These are phyloP conservation scores for Populus nigra DNA, from an alignment of 345 rosid genomes.

Conservation along the genomic window DNA sequence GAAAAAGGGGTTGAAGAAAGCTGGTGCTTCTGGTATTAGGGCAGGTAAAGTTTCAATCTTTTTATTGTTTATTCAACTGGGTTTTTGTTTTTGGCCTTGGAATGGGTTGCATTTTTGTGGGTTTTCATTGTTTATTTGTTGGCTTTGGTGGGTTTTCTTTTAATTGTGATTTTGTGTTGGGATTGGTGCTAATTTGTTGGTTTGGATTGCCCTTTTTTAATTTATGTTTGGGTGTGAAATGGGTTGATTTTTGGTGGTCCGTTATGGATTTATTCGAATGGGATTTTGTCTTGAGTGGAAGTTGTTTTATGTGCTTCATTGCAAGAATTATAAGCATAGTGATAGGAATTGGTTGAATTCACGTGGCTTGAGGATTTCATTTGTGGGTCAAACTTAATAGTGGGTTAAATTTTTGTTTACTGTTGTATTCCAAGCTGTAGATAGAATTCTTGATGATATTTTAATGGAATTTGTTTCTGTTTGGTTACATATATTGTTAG, in stretches of 20 bases:
- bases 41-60: slow-evolving; percentile 48
- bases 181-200: not conserved
- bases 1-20: slow-evolving; percentile 84
- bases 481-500: not conserved
- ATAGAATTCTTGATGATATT: not conserved
- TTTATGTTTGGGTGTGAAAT: not conserved
- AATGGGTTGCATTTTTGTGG: not conserved
- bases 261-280: not conserved
- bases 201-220: not conserved
- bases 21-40: slow-evolving; percentile 62
- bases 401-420: not conserved
- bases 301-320: not conserved
- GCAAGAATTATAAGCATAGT: not conserved
- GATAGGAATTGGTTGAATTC: not conserved
- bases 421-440: not conserved
- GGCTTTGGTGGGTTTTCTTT: not conserved
- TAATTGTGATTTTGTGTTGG: not conserved
- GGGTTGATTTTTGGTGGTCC: not conserved
- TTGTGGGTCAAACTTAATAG: not conserved
- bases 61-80: not conserved
- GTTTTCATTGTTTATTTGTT: not conserved
- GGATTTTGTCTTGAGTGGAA: not conserved
- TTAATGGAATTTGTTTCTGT: not conserved
- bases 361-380: not conserved
- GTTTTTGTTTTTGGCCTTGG: not conserved